These are phyloP conservation scores for Ascochyta pisi DNA, from an alignment of 2,329 filamentous ascomycete genomes.

Conservation along the genomic window DNA sequence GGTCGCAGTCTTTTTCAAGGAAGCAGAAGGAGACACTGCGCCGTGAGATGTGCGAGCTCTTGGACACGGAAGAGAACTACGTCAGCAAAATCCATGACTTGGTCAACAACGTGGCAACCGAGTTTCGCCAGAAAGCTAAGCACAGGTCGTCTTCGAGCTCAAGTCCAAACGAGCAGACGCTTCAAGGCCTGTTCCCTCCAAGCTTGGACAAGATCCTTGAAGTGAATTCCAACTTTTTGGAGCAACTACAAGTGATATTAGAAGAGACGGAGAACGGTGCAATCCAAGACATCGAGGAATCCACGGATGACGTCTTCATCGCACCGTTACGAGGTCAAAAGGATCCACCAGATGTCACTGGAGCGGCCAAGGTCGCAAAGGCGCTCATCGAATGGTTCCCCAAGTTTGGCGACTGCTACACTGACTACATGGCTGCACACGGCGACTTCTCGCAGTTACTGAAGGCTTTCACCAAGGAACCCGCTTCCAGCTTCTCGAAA, in stretches of 20 bases:
- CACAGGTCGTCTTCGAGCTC: constrained; percentile 64
- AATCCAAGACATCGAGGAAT: constrained; percentile 73
- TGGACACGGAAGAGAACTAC: constrained; percentile 94
- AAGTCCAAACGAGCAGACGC: constrained; percentile 74
- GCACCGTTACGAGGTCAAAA: constrained; percentile 44
- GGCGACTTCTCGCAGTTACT: constrained; percentile 84
- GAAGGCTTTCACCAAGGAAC: constrained; percentile 75
- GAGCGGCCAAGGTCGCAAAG: constrained; percentile 78
- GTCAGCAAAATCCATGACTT: constrained; percentile 86
- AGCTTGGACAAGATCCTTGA: constrained; percentile 82
- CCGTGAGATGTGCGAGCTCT: constrained; percentile 86
- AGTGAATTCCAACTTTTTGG: constrained; percentile 81
- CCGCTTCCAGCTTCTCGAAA: constrained; percentile 81
- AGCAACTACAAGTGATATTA: constrained; percentile 76
- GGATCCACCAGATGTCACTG: constrained; percentile 72
- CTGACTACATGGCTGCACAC: constrained; percentile 90
- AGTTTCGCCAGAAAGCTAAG: constrained; percentile 76
- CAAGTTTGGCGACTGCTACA: constrained; percentile 87
- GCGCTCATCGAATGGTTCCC: constrained; percentile 91
- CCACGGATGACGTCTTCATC: constrained; percentile 49
- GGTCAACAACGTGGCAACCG: constrained; percentile 78
- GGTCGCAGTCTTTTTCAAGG: constrained; percentile 77
- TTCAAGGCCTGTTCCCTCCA: constrained; percentile 79
- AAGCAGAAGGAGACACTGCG: constrained; percentile 85
- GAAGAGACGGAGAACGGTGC: constrained; percentile 85